Base-by-base conservation (phyloP, 176 grass and related monocot genomes). In the Oryza australiensis region DNA sequence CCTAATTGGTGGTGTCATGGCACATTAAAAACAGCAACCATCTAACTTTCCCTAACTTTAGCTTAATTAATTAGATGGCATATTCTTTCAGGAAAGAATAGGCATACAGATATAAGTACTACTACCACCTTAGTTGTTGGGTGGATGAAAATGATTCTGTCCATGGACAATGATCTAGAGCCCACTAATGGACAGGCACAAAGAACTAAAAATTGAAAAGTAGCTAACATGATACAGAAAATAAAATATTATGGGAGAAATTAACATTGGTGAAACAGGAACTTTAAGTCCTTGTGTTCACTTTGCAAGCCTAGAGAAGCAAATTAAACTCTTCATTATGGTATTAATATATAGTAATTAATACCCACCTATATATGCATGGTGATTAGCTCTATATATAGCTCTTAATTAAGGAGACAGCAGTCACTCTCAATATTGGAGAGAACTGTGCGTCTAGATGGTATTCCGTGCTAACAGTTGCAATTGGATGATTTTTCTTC, bases 71-170 rank as follows among this genome's bases (percentile, higher is more conserved):
- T 22, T 48, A 11, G 51, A 74, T 42, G 68, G 72, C 32, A 77
- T 89, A 85, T 77, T 86, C 78, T 37, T 37, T 60, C 66, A 66
- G 65, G 10, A 64, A 27, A 76, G 42, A 57, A 65, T 82, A 8
- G 12, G 55, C 55, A 60, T 60, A 60, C n/a, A 23, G 9, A 60
- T 24, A 9, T 60, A 57, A 23, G 53, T n/a, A 57, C 53, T 57
- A 66, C 5, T 5, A 8, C 10, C 51, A 30, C 38, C 72, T 40
- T 24, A 65, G 15, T 10, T 28, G 16, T 10, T 35, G 72, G 78
- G 26, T 16, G 83, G 66, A 27, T 16, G 20, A 48, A 5, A 81
- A 66, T 16, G 29, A 28, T 5, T 33, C 26, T 24, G 23, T 15
- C 37, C 13, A 16, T 69, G 60, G 69, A 9, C 73, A 75, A 82